A percentile compares a stretch with the other conserved stretches of the same genome.
phyloP scores from a whole-genome alignment of 2,329 filamentous ascomycete genomes.

The Colletotrichum camelliae region DNA sequence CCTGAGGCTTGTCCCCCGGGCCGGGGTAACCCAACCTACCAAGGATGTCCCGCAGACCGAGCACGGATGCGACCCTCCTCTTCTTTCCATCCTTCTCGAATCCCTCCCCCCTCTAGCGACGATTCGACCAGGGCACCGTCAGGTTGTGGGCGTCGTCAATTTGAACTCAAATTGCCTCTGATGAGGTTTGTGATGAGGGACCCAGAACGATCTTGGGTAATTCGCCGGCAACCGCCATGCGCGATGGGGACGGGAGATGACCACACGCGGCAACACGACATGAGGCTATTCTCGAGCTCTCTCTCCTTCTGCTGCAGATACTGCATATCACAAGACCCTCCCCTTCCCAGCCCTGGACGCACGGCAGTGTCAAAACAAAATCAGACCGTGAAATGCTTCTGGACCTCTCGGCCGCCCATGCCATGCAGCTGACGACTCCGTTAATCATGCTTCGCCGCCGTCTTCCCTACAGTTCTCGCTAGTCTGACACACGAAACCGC shows the following conservation, averaged over 20 bases:
- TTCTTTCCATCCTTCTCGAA: constrained; percentile 21
- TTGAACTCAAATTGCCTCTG: constrained; percentile 15
- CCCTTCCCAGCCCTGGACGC: constrained; percentile 20
- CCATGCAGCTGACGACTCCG: constrained; percentile 21
- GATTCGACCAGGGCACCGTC: not conserved
- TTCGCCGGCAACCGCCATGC: not conserved
- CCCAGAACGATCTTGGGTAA: not conserved
- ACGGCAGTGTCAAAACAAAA: constrained; percentile 14
- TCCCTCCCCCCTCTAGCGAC: not conserved
- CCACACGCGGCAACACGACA: constrained; percentile 31
- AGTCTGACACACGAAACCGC: constrained; percentile 24
- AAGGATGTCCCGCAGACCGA: constrained; percentile 16
- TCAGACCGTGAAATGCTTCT: constrained; percentile 6
- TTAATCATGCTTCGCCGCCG: constrained; percentile 23
- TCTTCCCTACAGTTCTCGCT: constrained; percentile 23
- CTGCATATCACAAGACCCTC: not conserved
- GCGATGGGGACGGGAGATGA: constrained; percentile 36
- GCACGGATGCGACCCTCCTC: constrained; percentile 22
- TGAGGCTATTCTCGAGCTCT: constrained; percentile 58
- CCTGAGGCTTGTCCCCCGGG: constrained; percentile 6
- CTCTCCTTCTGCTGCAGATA: not conserved
- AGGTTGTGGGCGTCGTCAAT: constrained; percentile 11
- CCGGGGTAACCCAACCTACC: constrained; percentile 8
- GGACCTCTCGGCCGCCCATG: not conserved
- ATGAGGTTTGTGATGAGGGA: constrained; percentile 1